These are phyloP conservation scores for Colletotrichum sp. DNA, from an alignment of 2,329 filamentous ascomycete genomes.

Conservation along the genomic window DNA sequence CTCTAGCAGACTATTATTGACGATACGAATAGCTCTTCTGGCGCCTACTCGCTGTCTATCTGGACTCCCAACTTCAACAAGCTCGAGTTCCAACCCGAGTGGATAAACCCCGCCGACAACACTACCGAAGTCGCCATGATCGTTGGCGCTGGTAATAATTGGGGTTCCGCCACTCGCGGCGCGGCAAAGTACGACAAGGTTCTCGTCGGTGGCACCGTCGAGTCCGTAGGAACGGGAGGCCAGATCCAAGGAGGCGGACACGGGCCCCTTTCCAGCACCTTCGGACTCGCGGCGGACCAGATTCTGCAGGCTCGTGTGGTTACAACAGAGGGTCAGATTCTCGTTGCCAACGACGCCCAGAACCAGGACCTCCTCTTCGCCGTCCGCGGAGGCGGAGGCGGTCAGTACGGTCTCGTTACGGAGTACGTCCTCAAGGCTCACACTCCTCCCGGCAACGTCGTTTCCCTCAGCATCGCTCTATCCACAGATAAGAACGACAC, in stretches of 20 bases:
- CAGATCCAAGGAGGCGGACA: slow-evolving; percentile 66
- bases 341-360: slow-evolving; percentile 46
- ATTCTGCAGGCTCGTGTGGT: slow-evolving; percentile 51
- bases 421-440: slow-evolving; percentile 7
- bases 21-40: background rate
- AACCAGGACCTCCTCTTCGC: slow-evolving; percentile 64
- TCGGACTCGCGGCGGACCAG: slow-evolving; percentile 52
- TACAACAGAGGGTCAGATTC: slow-evolving; percentile 46
- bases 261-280: slow-evolving; percentile 44
- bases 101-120: background rate
- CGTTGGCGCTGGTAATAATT: background rate
- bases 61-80: slow-evolving; percentile 22
- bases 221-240: slow-evolving; percentile 66
- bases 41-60: slow-evolving; percentile 24
- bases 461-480: background rate
- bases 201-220: slow-evolving; percentile 54
- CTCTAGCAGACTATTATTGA: background rate
- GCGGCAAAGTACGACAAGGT: slow-evolving; percentile 42
- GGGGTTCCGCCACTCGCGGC: slow-evolving; percentile 45
- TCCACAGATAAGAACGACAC: background rate
- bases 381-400: slow-evolving; percentile 56
- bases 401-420: slow-evolving; percentile 56
- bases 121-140: background rate
- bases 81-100: background rate
- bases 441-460: background rate